Percentiles rank a stretch among this genome's conserved stretches.
Conservation (phyloP, 2,329 filamentous ascomycete species). For the Ophiostoma pallidulum region DNA sequence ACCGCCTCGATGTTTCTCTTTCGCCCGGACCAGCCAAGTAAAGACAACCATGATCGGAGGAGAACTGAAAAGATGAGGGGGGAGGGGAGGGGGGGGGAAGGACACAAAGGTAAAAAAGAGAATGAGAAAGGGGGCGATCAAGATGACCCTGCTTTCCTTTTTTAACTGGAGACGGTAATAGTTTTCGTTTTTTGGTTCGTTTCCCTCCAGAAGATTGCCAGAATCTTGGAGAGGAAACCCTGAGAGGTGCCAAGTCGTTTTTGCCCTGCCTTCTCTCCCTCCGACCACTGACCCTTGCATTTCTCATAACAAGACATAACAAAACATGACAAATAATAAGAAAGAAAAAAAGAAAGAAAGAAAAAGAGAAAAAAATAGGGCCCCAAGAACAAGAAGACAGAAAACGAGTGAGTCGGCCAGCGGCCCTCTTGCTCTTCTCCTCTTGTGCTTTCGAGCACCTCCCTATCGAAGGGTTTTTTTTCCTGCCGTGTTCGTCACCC, state of each 20-base stretch:
- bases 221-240: neutral
- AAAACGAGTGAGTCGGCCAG: conserved; percentile 9
- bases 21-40: too few species aligned
- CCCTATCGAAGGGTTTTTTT: neutral
- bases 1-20: too few species aligned
- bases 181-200: too few species aligned
- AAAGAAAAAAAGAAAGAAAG: too few species aligned
- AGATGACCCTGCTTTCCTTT: too few species aligned
- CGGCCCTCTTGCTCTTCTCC: neutral
- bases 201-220: neutral
- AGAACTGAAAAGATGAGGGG: too few species aligned
- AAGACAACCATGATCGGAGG: too few species aligned
- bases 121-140: too few species aligned
- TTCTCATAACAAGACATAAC: neutral
- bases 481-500: neutral
- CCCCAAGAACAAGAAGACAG: neutral
- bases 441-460: conserved; percentile 1
- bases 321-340: neutral
- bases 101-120: too few species aligned
- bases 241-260: neutral
- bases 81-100: too few species aligned
- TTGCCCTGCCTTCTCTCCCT: neutral
- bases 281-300: neutral
- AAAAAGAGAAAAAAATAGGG: neutral
- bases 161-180: too few species aligned